Evolutionary conservation across 2,329 filamentous ascomycete species (phyloP), one percentile per base, ranked within the genome.

Genomic region (Fusarium heterosporum): DNA sequence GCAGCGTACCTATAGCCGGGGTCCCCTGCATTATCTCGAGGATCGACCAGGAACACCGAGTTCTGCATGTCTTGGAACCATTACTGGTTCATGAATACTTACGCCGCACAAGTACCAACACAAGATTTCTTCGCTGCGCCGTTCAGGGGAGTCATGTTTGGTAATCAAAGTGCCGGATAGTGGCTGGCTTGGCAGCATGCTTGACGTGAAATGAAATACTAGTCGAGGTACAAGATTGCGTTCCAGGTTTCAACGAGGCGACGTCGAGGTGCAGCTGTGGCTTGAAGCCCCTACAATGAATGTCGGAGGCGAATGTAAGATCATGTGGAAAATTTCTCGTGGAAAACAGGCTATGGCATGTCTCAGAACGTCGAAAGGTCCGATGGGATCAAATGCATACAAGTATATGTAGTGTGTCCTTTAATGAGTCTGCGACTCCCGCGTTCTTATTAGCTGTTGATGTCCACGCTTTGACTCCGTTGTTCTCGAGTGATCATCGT

Each of bases 331-430:
- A 52, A 3, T 22, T 22, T 22, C 4, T 22, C 22, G 22, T 22
- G 22, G 22, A 6, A 22, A 22, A 22, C 22, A 22, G 22, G 17
- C 29, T 46, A 34, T 52, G 52, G 41, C 34, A 41, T 26, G 55
- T 54, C 55, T 61, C 47, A 54, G 14, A 11, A 11, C 7, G 10
- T 28, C 9, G 13, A 34, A 10, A 61, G 30, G 34, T 47, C 41
- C 16, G 29, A 55, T 42, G 38, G 11, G 16, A 17, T 13, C 19
- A 16, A 8, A 10, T 30, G 17, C 19, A 47, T 61, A 46, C 40
- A 61, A 60, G 61, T 61, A 61, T 61, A 40, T 61, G 54, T 9
- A 53, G 26, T n/a, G 5, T 7, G 13, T 43, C 53, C 39, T 42
- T 42, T n/a, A 7, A 16, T 2, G 6, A 36, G 34, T n/a, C 16